These are phyloP conservation scores for Chlorella sp. DNA, from an alignment of 139 green algal genomes.

Conservation along the genomic window DNA sequence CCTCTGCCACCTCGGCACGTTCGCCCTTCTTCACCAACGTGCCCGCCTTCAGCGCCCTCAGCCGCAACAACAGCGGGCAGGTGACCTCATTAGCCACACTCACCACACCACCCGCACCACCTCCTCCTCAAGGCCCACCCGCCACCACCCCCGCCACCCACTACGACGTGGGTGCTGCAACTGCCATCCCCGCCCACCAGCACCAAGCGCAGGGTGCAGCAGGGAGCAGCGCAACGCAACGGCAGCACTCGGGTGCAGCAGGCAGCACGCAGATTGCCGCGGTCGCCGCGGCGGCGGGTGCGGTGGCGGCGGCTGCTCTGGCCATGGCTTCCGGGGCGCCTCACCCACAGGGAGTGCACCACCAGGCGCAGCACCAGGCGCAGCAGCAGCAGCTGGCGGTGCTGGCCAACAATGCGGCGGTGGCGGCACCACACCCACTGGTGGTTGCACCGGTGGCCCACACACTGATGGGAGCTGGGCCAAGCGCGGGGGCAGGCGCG, in stretches of 20 bases:
- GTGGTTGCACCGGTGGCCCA: neutral
- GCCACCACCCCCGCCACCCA: too few relatives aligned
- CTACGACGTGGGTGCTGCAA: too few relatives aligned
- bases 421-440: neutral
- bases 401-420: neutral
- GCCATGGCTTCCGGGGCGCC: neutral
- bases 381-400: constrained; percentile 3
- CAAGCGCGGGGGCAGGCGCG: too few relatives aligned
- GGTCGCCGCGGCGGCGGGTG: too few relatives aligned
- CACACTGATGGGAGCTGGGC: neutral
- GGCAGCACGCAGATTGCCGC: neutral
- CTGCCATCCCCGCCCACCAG: too few relatives aligned
- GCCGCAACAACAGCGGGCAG: constrained; percentile 8
- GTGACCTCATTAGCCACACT: too few relatives aligned
- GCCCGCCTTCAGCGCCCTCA: neutral
- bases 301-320: too few relatives aligned
- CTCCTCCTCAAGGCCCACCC: too few relatives aligned
- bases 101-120: too few relatives aligned
- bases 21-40: neutral
- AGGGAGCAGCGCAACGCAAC: constrained; percentile 1
- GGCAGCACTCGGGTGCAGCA: neutral
- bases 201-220: too few relatives aligned
- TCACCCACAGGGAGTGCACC: neutral
- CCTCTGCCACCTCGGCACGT: neutral
- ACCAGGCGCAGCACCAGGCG: neutral